A percentile compares a stretch with the other conserved stretches of the same genome.
Conservation (phyloP, 2,329 filamentous ascomycete genomes). For the Alternaria ventricosa region DNA sequence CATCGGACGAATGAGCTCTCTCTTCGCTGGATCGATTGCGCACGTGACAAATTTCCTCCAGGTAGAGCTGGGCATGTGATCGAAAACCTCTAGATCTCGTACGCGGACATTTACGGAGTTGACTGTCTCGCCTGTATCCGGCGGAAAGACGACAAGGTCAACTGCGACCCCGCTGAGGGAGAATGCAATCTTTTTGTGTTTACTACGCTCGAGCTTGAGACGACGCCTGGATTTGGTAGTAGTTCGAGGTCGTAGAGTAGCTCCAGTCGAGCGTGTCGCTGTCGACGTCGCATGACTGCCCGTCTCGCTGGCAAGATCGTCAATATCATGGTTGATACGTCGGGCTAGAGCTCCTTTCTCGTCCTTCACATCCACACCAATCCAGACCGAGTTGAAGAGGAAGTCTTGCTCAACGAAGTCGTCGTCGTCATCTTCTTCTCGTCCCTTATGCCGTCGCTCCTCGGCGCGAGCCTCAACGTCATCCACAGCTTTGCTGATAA, state of each 20-base stretch:
- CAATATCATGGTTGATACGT: slow-evolving; percentile 86
- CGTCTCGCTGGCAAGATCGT: slow-evolving; percentile 86
- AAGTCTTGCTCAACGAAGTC: slow-evolving; percentile 87
- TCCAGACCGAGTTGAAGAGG: slow-evolving; percentile 98
- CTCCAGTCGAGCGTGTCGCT: slow-evolving; percentile 42
- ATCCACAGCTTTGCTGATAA: slow-evolving; percentile 86
- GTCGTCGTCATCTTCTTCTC: slow-evolving; percentile 66
- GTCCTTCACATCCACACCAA: slow-evolving; percentile 84
- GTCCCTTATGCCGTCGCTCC: slow-evolving; percentile 68
- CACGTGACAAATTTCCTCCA: slow-evolving; percentile 99
- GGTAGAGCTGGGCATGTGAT: slow-evolving; percentile 91
- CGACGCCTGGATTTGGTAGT: slow-evolving; percentile 55
- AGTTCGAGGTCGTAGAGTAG: slow-evolving; percentile 51
- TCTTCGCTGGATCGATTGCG: slow-evolving; percentile 82
- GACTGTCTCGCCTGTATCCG: slow-evolving; percentile 78
- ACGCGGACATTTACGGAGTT: slow-evolving; percentile 87
- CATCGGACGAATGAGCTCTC: slow-evolving; percentile 88
- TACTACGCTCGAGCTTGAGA: slow-evolving; percentile 82
- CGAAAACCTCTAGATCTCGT: slow-evolving; percentile 85
- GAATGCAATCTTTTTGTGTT: slow-evolving; percentile 92
- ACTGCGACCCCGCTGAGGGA: slow-evolving; percentile 84
- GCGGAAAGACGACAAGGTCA: slow-evolving; percentile 81
- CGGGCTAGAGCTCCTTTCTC: slow-evolving; percentile 82
- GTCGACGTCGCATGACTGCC: slow-evolving; percentile 81
- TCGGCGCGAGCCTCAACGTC: slow-evolving; percentile 84